These are phyloP conservation scores for Marchantia paleacea DNA, from an alignment of 225 moss, liverwort and hornwort species.

Conservation along the genomic window DNA sequence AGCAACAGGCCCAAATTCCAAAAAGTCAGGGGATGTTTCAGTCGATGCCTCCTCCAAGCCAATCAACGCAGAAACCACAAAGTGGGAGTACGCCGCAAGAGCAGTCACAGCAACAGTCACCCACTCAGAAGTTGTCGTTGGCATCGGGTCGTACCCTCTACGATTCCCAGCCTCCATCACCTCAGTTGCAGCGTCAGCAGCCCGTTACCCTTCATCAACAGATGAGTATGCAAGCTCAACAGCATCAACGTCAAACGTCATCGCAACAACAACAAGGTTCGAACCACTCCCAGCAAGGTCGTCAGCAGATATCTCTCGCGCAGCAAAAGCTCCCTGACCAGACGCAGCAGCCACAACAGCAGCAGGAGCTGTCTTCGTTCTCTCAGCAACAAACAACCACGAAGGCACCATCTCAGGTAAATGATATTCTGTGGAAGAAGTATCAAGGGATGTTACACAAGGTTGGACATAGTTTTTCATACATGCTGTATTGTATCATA, in stretches of 20 bases:
- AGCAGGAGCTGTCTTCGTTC: constrained; percentile 46
- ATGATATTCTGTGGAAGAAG: neutral
- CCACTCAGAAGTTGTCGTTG: constrained; percentile 34
- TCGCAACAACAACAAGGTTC: constrained; percentile 22
- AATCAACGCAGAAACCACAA: constrained; percentile 54
- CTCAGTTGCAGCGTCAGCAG: constrained; percentile 47
- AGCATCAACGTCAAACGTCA: constrained; percentile 34
- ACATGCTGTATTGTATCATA: too few relatives aligned
- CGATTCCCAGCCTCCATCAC: constrained; percentile 36
- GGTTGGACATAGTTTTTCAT: too few relatives aligned
- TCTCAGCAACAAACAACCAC: constrained; percentile 19
- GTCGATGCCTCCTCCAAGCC: constrained; percentile 54
- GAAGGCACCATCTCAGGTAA: constrained; percentile 29
- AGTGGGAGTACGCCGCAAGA: constrained; percentile 34
- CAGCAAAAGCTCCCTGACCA: constrained; percentile 56
- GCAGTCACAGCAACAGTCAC: constrained; percentile 37
- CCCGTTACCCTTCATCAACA: constrained; percentile 37
- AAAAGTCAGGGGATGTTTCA: constrained; percentile 72
- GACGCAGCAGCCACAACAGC: constrained; percentile 43
- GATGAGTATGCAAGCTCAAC: constrained; percentile 29
- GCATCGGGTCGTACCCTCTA: constrained; percentile 30
- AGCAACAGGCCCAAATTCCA: constrained; percentile 50
- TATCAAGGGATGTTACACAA: neutral
- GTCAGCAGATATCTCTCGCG: constrained; percentile 59
- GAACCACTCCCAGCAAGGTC: constrained; percentile 54